phyloP scores from a whole-genome alignment of 306 rosid species.

The Vigna unguiculata region DNA sequence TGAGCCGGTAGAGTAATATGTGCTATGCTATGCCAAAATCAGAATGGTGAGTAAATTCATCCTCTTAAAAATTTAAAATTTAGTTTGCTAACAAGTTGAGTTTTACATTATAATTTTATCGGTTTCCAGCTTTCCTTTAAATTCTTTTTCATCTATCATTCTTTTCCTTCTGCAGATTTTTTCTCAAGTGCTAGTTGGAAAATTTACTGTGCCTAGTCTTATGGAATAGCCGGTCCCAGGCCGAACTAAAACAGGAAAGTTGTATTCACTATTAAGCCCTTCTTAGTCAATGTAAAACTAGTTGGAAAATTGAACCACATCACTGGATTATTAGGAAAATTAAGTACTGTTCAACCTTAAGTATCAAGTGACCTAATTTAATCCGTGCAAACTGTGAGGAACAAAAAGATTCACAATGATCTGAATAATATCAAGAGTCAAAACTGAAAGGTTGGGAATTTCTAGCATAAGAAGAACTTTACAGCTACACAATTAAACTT shows the following conservation, averaged over 20 bases:
- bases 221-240: background rate
- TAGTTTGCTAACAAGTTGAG: background rate
- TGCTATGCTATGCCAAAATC: background rate
- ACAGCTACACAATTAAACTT: background rate
- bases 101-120: background rate
- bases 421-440: background rate
- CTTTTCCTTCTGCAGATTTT: slow-evolving; percentile 4
- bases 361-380: background rate
- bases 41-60: slow-evolving; percentile 12
- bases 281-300: background rate
- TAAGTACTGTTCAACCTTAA: background rate
- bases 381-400: background rate
- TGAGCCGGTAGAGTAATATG: background rate
- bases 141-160: background rate
- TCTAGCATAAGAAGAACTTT: background rate
- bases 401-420: background rate
- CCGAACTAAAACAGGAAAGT: background rate
- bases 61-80: background rate
- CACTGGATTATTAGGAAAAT: background rate
- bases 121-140: background rate
- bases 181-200: background rate
- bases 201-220: background rate
- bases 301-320: slow-evolving; percentile 20
- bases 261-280: background rate
- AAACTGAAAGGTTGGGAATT: background rate